Percentiles rank a stretch among this genome's conserved stretches.
Conservation (phyloP, 495 filamentous ascomycete genomes). For the Elaphomyces granulatus region DNA sequence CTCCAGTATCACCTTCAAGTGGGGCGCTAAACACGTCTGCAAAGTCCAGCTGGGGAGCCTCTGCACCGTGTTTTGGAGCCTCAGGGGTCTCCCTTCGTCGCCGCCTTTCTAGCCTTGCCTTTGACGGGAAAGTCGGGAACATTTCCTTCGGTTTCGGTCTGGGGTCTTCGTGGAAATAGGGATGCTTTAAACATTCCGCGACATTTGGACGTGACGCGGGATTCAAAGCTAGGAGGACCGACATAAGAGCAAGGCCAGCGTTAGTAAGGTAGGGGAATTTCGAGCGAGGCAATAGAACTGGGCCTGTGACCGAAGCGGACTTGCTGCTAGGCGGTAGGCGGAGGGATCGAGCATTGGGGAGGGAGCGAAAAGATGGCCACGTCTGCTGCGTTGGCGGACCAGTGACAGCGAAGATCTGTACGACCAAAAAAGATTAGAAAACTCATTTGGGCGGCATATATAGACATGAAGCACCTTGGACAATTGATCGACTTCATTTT, state of each 20-base stretch:
- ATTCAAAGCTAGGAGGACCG: constrained; percentile 56
- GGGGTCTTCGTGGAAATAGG: constrained; percentile 83
- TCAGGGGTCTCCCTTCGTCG: constrained; percentile 60
- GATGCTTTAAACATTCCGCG: constrained; percentile 54
- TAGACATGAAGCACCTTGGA: constrained; percentile 29
- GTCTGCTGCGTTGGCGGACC: constrained; percentile 75
- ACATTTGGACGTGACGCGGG: constrained; percentile 58
- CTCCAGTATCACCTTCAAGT: constrained; percentile 49
- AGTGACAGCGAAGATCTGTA: constrained; percentile 70
- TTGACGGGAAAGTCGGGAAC: constrained; percentile 88
- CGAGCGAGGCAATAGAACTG: constrained; percentile 37
- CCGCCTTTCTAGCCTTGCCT: constrained; percentile 82
- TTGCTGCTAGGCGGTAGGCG: constrained; percentile 48
- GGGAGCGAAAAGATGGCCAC: constrained; percentile 77
- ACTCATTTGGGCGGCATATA: background rate
- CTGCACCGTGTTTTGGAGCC: constrained; percentile 65
- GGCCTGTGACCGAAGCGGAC: constrained; percentile 9
- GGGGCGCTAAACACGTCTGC: constrained; percentile 63
- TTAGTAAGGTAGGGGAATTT: constrained; percentile 71
- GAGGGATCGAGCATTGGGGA: constrained; percentile 78
- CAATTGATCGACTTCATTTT: constrained; percentile 85
- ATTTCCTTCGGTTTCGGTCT: constrained; percentile 72
- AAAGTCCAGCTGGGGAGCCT: constrained; percentile 51
- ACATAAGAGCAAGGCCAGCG: constrained; percentile 56
- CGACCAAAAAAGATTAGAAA: background rate